Conservation (phyloP, 23 red algal species). For the Agarophyton chilense region DNA sequence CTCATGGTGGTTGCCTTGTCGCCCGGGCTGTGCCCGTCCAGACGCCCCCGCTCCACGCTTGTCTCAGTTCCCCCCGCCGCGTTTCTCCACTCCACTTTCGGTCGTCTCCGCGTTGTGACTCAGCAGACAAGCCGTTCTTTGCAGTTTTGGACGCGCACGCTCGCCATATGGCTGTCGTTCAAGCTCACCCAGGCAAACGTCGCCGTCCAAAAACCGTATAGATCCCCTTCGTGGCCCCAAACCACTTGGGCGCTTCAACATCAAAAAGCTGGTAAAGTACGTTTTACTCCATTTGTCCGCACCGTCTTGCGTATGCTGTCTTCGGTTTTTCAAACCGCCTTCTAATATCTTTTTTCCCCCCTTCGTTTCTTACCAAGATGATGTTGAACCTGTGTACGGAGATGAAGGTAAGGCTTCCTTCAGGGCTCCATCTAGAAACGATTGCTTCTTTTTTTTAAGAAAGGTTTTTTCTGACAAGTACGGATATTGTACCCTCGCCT, state of each 20-base stretch:
- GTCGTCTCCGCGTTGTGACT: not conserved
- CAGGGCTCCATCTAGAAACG: no score
- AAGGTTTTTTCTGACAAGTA: not conserved
- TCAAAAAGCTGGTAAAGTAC: constrained; percentile 41
- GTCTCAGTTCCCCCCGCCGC: not conserved
- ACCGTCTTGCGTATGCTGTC: no score
- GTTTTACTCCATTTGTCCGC: not conserved
- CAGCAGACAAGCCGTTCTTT: constrained; percentile 21
- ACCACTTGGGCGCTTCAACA: constrained; percentile 42
- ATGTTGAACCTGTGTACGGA: constrained; percentile 49
- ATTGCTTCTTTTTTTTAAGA: no score
- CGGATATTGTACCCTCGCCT: not conserved
- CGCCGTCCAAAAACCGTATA: not conserved
- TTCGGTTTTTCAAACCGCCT: no score
- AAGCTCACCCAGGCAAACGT: constrained; percentile 46
- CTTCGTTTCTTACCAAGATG: not conserved
- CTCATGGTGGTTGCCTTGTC: not conserved
- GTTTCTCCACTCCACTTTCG: not conserved
- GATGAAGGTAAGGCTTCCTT: constrained; percentile 54
- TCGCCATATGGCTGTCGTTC: constrained; percentile 53
- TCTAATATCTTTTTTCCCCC: no score
- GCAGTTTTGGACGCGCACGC: constrained; percentile 48
- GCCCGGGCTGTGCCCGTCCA: not conserved
- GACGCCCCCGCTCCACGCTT: not conserved
- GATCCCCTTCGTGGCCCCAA: not conserved